These are phyloP conservation scores for Saraca asoca DNA, from an alignment of 331 rosid genomes.

Conservation along the genomic window DNA sequence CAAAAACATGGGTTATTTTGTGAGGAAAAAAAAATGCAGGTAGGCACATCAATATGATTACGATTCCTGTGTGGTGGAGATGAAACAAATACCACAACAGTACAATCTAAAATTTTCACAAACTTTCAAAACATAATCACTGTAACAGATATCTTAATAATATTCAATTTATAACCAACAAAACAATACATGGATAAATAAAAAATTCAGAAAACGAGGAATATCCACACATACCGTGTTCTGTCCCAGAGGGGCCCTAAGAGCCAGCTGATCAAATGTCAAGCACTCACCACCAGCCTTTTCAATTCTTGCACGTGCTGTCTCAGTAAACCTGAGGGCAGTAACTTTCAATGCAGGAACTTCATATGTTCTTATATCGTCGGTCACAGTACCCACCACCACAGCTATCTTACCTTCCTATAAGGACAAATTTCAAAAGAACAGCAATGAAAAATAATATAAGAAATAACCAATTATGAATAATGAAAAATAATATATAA, in stretches of 20 bases:
- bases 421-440: background rate
- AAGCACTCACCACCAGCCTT: slow-evolving; percentile 91
- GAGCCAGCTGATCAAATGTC: slow-evolving; percentile 80
- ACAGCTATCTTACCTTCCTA: slow-evolving; percentile 67
- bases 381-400: slow-evolving; percentile 69
- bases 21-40: no score
- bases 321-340: slow-evolving; percentile 77
- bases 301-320: slow-evolving; percentile 85
- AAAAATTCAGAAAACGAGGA: background rate
- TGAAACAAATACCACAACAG: no score
- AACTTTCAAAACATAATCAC: background rate
- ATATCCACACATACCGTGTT: slow-evolving; percentile 53
- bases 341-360: slow-evolving; percentile 70
- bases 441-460: background rate
- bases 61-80: no score
- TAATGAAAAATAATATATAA: no score
- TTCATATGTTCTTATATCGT: slow-evolving; percentile 71
- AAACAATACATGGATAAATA: background rate
- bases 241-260: slow-evolving; percentile 75
- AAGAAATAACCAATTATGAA: no score
- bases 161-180: background rate
- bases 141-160: background rate
- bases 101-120: no score
- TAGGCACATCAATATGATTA: no score
- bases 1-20: no score